These are phyloP conservation scores for Phytophthora capsici DNA, from an alignment of 352 stramenopile genomes.

Conservation along the genomic window DNA sequence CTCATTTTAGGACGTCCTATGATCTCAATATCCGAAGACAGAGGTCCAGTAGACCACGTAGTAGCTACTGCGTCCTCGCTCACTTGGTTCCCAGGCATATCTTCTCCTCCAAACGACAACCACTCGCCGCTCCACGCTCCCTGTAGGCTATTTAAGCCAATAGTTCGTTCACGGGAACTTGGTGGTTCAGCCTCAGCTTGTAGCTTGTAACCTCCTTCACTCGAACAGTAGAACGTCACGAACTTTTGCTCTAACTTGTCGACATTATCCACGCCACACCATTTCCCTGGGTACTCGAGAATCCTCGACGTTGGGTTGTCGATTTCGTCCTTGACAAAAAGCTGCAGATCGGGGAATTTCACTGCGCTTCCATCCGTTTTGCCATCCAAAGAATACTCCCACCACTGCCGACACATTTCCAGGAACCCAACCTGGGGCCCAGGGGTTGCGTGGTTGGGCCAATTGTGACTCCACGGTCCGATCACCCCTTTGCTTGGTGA, in stretches of 20 bases:
- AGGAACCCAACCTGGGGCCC: slow-evolving; percentile 56
- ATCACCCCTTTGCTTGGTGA: slow-evolving; percentile 49
- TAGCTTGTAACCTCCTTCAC: slow-evolving; percentile 17
- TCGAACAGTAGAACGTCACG: slow-evolving; percentile 38
- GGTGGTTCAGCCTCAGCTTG: not conserved
- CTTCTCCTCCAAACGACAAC: slow-evolving; percentile 55
- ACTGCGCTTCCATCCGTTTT: slow-evolving; percentile 23
- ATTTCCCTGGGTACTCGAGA: slow-evolving; percentile 49
- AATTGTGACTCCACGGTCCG: slow-evolving; percentile 62
- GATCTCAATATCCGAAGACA: slow-evolving; percentile 41
- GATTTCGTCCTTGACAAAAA: slow-evolving; percentile 56
- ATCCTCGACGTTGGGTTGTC: slow-evolving; percentile 43
- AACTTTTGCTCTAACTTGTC: slow-evolving; percentile 42
- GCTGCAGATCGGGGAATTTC: slow-evolving; percentile 46
- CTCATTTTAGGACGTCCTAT: slow-evolving; percentile 48
- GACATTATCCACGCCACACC: slow-evolving; percentile 42
- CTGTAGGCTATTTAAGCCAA: slow-evolving; percentile 44
- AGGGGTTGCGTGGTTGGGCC: slow-evolving; percentile 51
- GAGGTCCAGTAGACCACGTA: slow-evolving; percentile 31
- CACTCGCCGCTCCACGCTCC: slow-evolving; percentile 60
- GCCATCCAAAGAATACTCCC: slow-evolving; percentile 47
- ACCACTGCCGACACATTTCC: slow-evolving; percentile 58
- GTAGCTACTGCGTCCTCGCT: slow-evolving; percentile 45
- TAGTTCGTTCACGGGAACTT: slow-evolving; percentile 18
- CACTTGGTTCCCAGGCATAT: slow-evolving; percentile 55